Conservation (phyloP, 1,284 basidiomycete genomes). For the Leccinum cinnamomeum region DNA sequence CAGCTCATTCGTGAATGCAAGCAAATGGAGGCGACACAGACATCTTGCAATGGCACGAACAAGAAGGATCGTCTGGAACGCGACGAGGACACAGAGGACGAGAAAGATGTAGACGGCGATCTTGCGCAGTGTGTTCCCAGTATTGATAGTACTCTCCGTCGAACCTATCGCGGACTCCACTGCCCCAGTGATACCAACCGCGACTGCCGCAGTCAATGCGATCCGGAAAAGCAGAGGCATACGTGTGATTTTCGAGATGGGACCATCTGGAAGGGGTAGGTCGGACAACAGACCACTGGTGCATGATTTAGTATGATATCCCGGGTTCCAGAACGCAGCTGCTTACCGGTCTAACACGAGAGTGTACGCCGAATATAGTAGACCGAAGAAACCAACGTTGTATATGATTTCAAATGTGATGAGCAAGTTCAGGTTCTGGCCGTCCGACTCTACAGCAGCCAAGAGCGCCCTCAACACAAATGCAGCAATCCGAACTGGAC, state of each 20-base stretch:
- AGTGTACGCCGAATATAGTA: conserved; percentile 37
- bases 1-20: conserved; percentile 1
- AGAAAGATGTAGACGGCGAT: conserved; percentile 47
- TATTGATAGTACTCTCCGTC: conserved; percentile 12
- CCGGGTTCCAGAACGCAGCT: not conserved
- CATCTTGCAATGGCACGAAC: conserved; percentile 24
- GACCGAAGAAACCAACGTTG: conserved; percentile 38
- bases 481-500: conserved; percentile 32
- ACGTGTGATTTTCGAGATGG: conserved; percentile 35
- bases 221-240: conserved; percentile 38
- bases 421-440: conserved; percentile 23
- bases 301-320: not conserved
- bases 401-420: conserved; percentile 35
- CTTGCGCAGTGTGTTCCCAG: conserved; percentile 34
- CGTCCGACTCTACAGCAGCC: conserved; percentile 26
- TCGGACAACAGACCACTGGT: conserved; percentile 25
- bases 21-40: conserved; percentile 15
- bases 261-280: conserved; percentile 19
- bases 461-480: conserved; percentile 36
- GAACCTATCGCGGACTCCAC: conserved; percentile 21
- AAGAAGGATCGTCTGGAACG: conserved; percentile 39
- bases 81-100: conserved; percentile 41
- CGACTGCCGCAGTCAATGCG: conserved; percentile 36
- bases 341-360: conserved; percentile 37
- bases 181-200: conserved; percentile 41